phyloP scores from a whole-genome alignment of 108 stramenopile species.

The Pinguiococcus pyrenoidosus region DNA sequence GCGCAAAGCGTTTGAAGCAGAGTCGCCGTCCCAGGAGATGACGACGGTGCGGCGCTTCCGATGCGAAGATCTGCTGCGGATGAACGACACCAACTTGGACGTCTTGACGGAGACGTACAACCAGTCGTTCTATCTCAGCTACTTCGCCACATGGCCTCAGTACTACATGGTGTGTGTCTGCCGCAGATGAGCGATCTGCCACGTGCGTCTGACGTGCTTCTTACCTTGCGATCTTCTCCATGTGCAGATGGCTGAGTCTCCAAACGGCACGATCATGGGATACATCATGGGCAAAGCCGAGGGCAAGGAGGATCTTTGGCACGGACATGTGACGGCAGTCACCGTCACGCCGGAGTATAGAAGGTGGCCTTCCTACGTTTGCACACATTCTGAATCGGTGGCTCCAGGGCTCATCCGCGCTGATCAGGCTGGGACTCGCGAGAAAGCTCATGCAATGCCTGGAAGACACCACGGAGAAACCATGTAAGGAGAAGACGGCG shows the following conservation, averaged over 20 bases:
- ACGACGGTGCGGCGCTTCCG: constrained; percentile 62
- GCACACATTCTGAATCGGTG: neutral
- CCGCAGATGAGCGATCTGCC: too few relatives aligned
- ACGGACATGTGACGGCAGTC: constrained; percentile 95
- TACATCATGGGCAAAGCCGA: constrained; percentile 57
- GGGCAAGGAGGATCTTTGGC: constrained; percentile 83
- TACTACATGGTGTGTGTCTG: constrained; percentile 73
- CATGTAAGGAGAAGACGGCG: neutral
- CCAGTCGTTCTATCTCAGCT: constrained; percentile 73
- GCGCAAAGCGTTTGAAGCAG: neutral
- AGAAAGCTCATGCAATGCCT: constrained; percentile 83
- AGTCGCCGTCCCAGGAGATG: neutral
- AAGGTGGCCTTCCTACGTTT: too few relatives aligned
- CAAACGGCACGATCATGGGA: constrained; percentile 63
- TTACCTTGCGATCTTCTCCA: too few relatives aligned
- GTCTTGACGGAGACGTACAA: constrained; percentile 81
- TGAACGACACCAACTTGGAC: constrained; percentile 97
- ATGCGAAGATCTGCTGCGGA: constrained; percentile 81
- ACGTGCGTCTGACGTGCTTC: too few relatives aligned
- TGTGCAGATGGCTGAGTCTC: constrained; percentile 61
- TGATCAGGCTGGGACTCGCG: constrained; percentile 54
- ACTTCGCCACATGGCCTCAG: constrained; percentile 87
- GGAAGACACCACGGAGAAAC: constrained; percentile 52
- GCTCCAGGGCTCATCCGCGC: constrained; percentile 61
- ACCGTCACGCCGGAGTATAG: constrained; percentile 84